Evolutionary conservation across 83 land plant genomes (phyloP).

Genomic region (Isoetes engelmannii): DNA sequence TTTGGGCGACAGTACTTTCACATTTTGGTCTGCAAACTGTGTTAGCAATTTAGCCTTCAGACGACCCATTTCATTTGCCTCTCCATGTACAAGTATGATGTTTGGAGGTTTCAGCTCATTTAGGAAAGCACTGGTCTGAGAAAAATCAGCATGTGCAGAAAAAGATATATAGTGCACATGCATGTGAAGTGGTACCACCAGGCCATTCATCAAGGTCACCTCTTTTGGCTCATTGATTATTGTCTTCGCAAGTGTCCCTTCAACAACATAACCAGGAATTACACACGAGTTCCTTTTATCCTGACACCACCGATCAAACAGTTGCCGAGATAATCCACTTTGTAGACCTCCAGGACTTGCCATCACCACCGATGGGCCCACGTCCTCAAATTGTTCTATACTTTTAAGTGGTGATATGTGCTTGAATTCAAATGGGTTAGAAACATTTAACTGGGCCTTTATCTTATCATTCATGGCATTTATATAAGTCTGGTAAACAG

Average conservation of each 20-base stretch:
- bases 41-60: conserved; percentile 74
- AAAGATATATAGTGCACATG: conserved; percentile 90
- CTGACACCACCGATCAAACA: conserved; percentile 94
- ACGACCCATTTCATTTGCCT: conserved; percentile 95
- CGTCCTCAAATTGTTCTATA: conserved; percentile 80
- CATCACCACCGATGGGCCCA: conserved; percentile 97
- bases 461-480: conserved; percentile 96
- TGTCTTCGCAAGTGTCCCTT: conserved; percentile 86
- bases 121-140: conserved; percentile 87
- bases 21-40: conserved; percentile 76
- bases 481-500: conserved; percentile 94
- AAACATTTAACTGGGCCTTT: conserved; percentile 54
- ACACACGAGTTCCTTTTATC: conserved; percentile 93
- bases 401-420: conserved; percentile 75
- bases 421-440: conserved; percentile 93
- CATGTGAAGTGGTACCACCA: conserved; percentile 89
- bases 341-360: conserved; percentile 94
- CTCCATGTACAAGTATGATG: conserved; percentile 97
- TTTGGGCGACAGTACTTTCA: conserved; percentile 76
- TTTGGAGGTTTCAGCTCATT: conserved; percentile 86
- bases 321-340: conserved; percentile 90
- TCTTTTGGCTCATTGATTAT: conserved; percentile 96
- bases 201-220: conserved; percentile 84
- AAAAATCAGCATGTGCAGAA: conserved; percentile 98
- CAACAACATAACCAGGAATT: conserved; percentile 92